A percentile compares a stretch with the other conserved stretches of the same genome.
These are phyloP conservation scores for Chrysosphaeria jannelii DNA, from an alignment of 2,329 filamentous ascomycete genomes.

Conservation along the genomic window DNA sequence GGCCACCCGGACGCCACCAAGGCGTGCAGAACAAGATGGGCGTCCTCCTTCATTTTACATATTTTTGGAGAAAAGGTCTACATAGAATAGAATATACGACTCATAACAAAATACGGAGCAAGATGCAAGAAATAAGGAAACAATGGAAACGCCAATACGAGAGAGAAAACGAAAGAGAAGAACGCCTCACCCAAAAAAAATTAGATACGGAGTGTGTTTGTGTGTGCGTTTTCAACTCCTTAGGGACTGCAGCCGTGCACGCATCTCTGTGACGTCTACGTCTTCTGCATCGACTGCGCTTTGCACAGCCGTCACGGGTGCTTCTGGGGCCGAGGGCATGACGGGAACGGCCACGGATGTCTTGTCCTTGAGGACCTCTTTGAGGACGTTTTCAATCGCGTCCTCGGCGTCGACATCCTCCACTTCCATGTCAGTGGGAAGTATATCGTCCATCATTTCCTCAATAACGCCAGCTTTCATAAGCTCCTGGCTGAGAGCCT, in stretches of 20 bases:
- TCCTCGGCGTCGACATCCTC: slow-evolving; percentile 42
- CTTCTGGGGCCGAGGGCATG: slow-evolving; percentile 20
- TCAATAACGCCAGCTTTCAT: slow-evolving; percentile 92
- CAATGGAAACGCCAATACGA: background rate
- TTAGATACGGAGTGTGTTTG: too few relatives aligned
- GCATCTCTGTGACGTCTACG: slow-evolving; percentile 76
- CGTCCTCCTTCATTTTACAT: background rate
- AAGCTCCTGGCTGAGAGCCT: slow-evolving; percentile 57
- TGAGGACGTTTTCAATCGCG: slow-evolving; percentile 79
- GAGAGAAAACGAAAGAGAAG: background rate
- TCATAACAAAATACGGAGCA: background rate
- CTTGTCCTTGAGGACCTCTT: slow-evolving; percentile 65
- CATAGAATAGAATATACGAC: too few relatives aligned
- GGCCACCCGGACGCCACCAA: too few relatives aligned
- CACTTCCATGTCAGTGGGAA: slow-evolving; percentile 54
- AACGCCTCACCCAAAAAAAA: background rate
- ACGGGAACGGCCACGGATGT: slow-evolving; percentile 31
- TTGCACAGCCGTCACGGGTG: slow-evolving; percentile 19
- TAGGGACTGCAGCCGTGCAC: slow-evolving; percentile 64
- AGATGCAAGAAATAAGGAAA: background rate
- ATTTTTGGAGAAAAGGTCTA: too few relatives aligned
- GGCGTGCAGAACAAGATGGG: too few relatives aligned
- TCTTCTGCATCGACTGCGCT: slow-evolving; percentile 21
- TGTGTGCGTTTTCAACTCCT: slow-evolving; percentile 35
- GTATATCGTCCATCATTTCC: slow-evolving; percentile 73